phyloP scores from a whole-genome alignment of 768 basidiomycete genomes.

The Boletus vermiculosoides region DNA sequence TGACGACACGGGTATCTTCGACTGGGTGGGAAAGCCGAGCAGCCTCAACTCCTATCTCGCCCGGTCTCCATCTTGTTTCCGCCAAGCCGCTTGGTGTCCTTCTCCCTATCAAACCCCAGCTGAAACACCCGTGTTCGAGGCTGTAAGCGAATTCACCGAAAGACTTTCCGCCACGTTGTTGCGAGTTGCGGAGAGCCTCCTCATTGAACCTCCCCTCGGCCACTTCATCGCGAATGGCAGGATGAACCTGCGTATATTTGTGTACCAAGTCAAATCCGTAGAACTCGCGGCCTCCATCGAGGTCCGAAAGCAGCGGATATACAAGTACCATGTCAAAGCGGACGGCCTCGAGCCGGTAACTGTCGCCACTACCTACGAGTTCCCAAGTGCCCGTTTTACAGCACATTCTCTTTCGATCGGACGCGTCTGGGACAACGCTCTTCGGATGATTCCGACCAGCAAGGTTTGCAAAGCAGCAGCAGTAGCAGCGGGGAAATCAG shows the following conservation, averaged over 20 bases:
- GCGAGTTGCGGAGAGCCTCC: conserved; percentile 18
- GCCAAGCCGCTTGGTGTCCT: conserved; percentile 12
- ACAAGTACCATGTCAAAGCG: conserved; percentile 24
- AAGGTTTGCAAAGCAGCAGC: neutral
- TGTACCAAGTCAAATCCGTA: conserved; percentile 21
- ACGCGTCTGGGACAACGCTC: conserved; percentile 27
- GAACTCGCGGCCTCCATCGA: conserved; percentile 4
- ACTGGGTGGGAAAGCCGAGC: conserved; percentile 29
- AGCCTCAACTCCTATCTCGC: conserved; percentile 28
- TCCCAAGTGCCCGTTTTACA: conserved; percentile 1
- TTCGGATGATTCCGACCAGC: conserved; percentile 4
- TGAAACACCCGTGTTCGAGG: conserved; percentile 9
- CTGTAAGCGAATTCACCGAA: conserved; percentile 14
- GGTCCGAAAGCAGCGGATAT: conserved; percentile 9
- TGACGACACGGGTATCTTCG: conserved; percentile 27
- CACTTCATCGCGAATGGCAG: conserved; percentile 31
- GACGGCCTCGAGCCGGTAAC: conserved; percentile 16
- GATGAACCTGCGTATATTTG: conserved; percentile 30
- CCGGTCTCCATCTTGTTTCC: conserved; percentile 24
- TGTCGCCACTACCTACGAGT: conserved; percentile 12
- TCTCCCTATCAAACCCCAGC: neutral
- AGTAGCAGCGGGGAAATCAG: neutral
- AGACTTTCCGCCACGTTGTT: conserved; percentile 16
- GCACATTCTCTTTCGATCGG: conserved; percentile 15
- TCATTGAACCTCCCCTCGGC: conserved; percentile 26